A percentile compares a stretch with the other conserved stretches of the same genome.
These are phyloP conservation scores for Ophiostoma sp. DNA, from an alignment of 2,329 filamentous ascomycete genomes.

Conservation along the genomic window DNA sequence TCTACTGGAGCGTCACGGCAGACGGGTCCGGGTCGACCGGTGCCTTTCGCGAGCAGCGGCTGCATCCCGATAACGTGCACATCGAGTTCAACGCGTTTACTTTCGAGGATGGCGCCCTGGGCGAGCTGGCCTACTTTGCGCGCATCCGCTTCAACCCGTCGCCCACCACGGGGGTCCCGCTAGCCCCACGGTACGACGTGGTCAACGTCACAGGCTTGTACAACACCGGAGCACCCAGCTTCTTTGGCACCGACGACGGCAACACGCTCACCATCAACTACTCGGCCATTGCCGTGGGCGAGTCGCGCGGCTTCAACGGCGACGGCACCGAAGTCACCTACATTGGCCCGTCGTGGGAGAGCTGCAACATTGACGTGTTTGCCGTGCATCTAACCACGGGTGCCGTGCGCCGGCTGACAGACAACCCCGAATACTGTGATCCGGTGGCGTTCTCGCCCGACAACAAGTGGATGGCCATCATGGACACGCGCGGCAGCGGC, in stretches of 20 bases:
- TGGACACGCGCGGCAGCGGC: conserved; percentile 46
- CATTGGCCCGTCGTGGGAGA: conserved; percentile 43
- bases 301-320: conserved; percentile 48
- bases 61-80: conserved; percentile 48
- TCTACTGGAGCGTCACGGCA: conserved; percentile 40
- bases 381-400: conserved; percentile 45
- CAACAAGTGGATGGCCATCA: conserved; percentile 44
- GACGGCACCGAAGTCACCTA: conserved; percentile 45
- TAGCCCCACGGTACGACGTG: conserved; percentile 42
- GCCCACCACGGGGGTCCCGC: not conserved
- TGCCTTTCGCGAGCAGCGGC: conserved; percentile 45
- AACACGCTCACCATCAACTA: conserved; percentile 31
- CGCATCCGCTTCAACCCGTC: conserved; percentile 44
- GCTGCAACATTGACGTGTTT: conserved; percentile 48
- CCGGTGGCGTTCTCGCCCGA: conserved; percentile 46
- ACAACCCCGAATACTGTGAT: conserved; percentile 47
- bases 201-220: conserved; percentile 42
- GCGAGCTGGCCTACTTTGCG: conserved; percentile 40
- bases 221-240: conserved; percentile 29
- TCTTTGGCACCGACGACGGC: not conserved
- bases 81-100: conserved; percentile 45
- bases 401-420: conserved; percentile 44
- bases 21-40: conserved; percentile 38
- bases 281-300: conserved; percentile 41
- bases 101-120: conserved; percentile 26